A percentile compares a stretch with the other conserved stretches of the same genome.
These are phyloP conservation scores for Dryadomyces sulphureus DNA, from an alignment of 2,329 filamentous ascomycete species.

Conservation along the genomic window DNA sequence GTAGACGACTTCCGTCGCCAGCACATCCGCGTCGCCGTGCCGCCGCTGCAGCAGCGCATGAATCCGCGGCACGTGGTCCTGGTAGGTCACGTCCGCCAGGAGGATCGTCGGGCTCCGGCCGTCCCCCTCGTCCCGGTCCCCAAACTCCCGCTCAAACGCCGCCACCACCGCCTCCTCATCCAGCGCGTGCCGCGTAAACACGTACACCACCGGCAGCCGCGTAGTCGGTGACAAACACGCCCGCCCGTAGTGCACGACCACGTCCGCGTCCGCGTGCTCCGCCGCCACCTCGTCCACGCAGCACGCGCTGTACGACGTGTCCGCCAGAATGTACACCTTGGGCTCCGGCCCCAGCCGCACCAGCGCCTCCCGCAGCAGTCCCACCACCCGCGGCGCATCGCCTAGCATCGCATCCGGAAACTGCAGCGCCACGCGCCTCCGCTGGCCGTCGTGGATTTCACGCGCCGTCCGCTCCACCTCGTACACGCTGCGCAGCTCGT, in stretches of 20 bases:
- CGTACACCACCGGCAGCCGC: conserved; percentile 73
- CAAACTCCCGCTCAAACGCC: conserved; percentile 56
- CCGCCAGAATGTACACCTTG: conserved; percentile 66
- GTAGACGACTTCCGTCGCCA: conserved; percentile 58
- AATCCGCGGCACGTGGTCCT: conserved; percentile 54
- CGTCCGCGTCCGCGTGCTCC: conserved; percentile 80
- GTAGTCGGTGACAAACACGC: conserved; percentile 85
- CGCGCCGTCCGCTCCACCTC: conserved; percentile 67
- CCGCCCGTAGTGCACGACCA: conserved; percentile 86
- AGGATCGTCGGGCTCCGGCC: conserved; percentile 38
- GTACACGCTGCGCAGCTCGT: conserved; percentile 63
- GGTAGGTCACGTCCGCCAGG: conserved; percentile 82
- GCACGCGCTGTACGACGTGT: conserved; percentile 93
- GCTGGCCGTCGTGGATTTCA: conserved; percentile 59
- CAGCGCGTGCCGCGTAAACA: conserved; percentile 66
- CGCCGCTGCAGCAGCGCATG: conserved; percentile 34
- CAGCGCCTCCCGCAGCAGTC: conserved; percentile 33
- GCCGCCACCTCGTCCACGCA: conserved; percentile 96
- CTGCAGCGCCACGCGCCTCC: conserved; percentile 73
- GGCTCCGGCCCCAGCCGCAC: conserved; percentile 7
- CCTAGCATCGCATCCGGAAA: conserved; percentile 88
- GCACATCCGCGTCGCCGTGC: conserved; percentile 54
- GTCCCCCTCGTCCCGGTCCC: conserved; percentile 33
- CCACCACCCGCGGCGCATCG: conserved; percentile 70
- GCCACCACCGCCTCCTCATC: conserved; percentile 40